These are phyloP conservation scores for Trypanosomatidae sp. DNA, from an alignment of 208 protist genomes.

Conservation along the genomic window DNA sequence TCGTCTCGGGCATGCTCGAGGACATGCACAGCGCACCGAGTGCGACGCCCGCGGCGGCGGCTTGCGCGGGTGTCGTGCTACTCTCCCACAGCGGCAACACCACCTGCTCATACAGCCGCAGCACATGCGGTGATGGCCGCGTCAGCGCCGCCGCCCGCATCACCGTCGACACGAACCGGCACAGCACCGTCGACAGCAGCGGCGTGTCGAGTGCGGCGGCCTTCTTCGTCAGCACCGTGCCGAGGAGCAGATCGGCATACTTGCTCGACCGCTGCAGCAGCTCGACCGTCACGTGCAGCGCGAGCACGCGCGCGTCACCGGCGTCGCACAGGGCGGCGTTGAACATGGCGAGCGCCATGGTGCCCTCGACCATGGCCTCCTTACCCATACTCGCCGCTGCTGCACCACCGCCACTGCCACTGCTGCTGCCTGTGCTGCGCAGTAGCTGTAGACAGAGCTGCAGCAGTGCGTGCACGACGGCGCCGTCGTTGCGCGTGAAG, in stretches of 20 bases:
- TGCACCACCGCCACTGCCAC: no score
- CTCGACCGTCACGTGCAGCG: slow-evolving; percentile 63
- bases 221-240: slow-evolving; percentile 75
- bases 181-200: slow-evolving; percentile 76
- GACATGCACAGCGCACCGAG: slow-evolving; percentile 77
- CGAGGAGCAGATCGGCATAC: slow-evolving; percentile 81
- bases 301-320: slow-evolving; percentile 60
- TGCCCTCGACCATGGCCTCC: slow-evolving; percentile 84
- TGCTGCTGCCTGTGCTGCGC: slow-evolving; percentile 59
- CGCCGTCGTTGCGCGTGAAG: slow-evolving; percentile 81
- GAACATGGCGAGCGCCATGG: slow-evolving; percentile 85
- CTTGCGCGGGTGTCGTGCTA: slow-evolving; percentile 48
- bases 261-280: slow-evolving; percentile 65
- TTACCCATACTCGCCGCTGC: slow-evolving; percentile 17
- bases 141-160: slow-evolving; percentile 69
- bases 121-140: slow-evolving; percentile 63
- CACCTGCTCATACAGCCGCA: slow-evolving; percentile 37
- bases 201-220: slow-evolving; percentile 62
- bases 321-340: slow-evolving; percentile 79
- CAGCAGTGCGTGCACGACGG: slow-evolving; percentile 74
- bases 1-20: slow-evolving; percentile 49
- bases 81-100: slow-evolving; percentile 61
- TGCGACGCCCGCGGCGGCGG: slow-evolving; percentile 54
- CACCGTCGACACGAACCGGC: slow-evolving; percentile 81
- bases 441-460: slow-evolving; percentile 75